Evolutionary conservation across 164 flowering plant genomes (phyloP), one percentile per base, ranked within the genome.

Genomic region (Vitis labrusca): DNA sequence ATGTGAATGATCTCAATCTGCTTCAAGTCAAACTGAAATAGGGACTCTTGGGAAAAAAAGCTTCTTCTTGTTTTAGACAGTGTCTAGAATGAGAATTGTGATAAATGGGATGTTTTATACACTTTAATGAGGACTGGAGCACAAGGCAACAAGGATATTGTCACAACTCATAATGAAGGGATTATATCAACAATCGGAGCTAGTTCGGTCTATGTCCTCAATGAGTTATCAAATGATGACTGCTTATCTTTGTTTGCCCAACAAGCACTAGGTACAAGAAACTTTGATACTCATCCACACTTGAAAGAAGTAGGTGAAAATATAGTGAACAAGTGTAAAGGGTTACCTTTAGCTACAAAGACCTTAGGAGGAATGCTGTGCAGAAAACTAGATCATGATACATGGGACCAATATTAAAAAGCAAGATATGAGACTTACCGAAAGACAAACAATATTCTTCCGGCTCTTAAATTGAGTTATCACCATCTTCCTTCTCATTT

Each of bases 51-150:
- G 55, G 61, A 16, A 72, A 54, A 54, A 11, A 72, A 19, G 62
- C 73, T 73, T 54, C 53, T 73, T 12, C 5, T 73, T 16, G 73
- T 77, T 49, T 14, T 77, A 2, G 80, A 77, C 11, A 74, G 73
- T 73, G 73, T 77, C 9, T 77, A 76, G 80, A 62, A 73, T 19
- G 65, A 69, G 57, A 44, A 58, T 2, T 48, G 65, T 13, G 49
- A 14, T 0, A 44, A 54, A 1, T 70, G 73, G 73, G 65, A 23
- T 1, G 37, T 1, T 1, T 11, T 69, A 8, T 6, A 23, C 2
- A n/a, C 4, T 14, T 30, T 50, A 2, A n/a, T 69, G 1, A 51
- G 8, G 10, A 16, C 2, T n/a, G 52, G 50, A 1, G 59, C 66
- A 19, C 15, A 2, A 0, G 71, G 71, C 6, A 69, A 65, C 51